Evolutionary conservation across 2,329 filamentous ascomycete species (phyloP).

Genomic region (Fusarium zealandicum): DNA sequence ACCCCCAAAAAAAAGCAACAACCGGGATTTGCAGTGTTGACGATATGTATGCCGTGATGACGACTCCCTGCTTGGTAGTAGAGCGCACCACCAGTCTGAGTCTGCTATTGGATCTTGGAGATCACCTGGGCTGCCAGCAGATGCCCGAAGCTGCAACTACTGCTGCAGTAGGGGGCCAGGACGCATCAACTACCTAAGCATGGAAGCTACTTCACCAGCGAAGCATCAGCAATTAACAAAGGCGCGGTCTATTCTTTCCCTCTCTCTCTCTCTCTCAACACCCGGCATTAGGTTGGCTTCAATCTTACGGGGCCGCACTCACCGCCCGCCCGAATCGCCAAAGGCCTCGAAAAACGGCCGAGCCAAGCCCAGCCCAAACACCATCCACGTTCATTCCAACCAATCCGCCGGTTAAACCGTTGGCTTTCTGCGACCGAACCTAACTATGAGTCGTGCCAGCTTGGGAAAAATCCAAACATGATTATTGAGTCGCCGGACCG

Average conservation of each 20-base stretch:
- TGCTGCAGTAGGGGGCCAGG: slow-evolving; percentile 1
- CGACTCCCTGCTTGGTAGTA: slow-evolving; percentile 26
- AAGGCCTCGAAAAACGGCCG: not conserved
- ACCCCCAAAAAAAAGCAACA: slow-evolving; percentile 29
- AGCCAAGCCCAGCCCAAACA: slow-evolving; percentile 11
- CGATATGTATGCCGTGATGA: slow-evolving; percentile 22
- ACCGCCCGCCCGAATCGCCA: too few relatives aligned
- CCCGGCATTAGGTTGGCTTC: too few relatives aligned
- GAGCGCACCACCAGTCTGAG: slow-evolving; percentile 12
- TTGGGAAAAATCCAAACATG: slow-evolving; percentile 3
- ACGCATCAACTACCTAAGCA: not conserved
- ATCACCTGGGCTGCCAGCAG: slow-evolving; percentile 28
- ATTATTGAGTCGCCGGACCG: slow-evolving; percentile 2
- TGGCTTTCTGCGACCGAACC: slow-evolving; percentile 30
- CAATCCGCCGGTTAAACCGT: slow-evolving; percentile 18
- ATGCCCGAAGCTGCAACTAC: slow-evolving; percentile 8
- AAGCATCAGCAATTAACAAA: not conserved
- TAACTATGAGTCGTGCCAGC: slow-evolving; percentile 14
- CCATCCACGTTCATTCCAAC: slow-evolving; percentile 34
- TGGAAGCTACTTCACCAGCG: slow-evolving; percentile 3
- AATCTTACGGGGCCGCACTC: too few relatives aligned
- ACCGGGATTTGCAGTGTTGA: slow-evolving; percentile 14
- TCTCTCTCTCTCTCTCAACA: too few relatives aligned
- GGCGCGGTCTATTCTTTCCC: too few relatives aligned
- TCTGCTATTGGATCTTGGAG: slow-evolving; percentile 21